Conservation (phyloP, 2,329 filamentous ascomycete species). For the Thelonectria olida region DNA sequence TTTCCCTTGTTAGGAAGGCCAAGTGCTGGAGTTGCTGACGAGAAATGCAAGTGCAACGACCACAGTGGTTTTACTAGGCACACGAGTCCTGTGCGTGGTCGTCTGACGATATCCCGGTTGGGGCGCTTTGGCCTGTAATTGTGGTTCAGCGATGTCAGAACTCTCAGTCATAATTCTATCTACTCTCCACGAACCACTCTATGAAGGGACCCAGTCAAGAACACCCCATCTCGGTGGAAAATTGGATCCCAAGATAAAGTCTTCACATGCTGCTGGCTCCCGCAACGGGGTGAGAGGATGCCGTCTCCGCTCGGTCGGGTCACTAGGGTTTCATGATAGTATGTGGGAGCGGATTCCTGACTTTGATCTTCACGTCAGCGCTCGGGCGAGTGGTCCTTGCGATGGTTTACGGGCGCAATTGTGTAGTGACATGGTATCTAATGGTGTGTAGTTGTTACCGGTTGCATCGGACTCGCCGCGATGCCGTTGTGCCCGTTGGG, state of each 20-base stretch:
- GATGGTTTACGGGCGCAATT: not conserved
- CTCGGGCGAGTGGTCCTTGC: not conserved
- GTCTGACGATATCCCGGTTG: not conserved
- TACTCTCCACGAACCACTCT: not conserved
- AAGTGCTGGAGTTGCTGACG: not conserved
- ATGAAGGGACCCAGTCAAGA: not conserved
- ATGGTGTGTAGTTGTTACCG: too few species aligned
- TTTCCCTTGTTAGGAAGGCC: conserved; percentile 1
- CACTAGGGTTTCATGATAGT: not conserved
- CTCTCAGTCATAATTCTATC: conserved; percentile 11
- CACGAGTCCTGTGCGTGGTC: conserved; percentile 1
- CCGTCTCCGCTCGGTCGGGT: not conserved
- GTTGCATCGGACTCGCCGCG: not conserved
- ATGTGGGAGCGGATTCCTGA: not conserved
- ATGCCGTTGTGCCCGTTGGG: too few species aligned
- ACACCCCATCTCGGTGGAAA: not conserved
- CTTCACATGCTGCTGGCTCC: not conserved
- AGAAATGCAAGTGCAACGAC: not conserved
- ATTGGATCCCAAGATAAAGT: not conserved
- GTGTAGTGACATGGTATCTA: too few species aligned
- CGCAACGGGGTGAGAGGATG: not conserved
- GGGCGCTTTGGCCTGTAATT: conserved; percentile 23
- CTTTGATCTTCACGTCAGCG: not conserved
- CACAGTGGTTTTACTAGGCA: not conserved
- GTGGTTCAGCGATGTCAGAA: conserved; percentile 29